Evolutionary conservation across 768 basidiomycete genomes (phyloP).

Genomic region (Porphyrellus cyaneotinctus): DNA sequence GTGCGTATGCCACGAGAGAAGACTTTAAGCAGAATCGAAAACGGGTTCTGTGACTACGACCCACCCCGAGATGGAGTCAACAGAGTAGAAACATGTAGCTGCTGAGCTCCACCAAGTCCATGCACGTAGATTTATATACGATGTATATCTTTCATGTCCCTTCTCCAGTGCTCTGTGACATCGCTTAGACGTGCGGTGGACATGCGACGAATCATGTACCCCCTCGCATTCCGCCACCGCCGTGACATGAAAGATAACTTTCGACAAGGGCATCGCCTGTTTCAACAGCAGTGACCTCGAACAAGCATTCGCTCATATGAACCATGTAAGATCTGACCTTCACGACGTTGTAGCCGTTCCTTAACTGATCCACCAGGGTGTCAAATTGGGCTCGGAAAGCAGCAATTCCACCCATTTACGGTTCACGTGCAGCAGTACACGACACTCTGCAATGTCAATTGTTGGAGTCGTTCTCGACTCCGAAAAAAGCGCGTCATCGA

Average conservation of each 20-base stretch:
- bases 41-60: not conserved
- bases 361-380: constrained; percentile 39
- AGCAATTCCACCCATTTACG: constrained; percentile 52
- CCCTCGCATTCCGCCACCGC: no score
- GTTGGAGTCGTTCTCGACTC: constrained; percentile 72
- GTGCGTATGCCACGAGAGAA: constrained; percentile 36
- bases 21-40: constrained; percentile 29
- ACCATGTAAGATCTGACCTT: no score
- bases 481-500: constrained; percentile 62
- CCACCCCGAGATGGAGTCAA: not conserved
- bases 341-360: not conserved
- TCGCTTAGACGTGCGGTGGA: no score
- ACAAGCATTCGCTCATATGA: no score
- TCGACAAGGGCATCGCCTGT: no score
- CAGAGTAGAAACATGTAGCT: not conserved
- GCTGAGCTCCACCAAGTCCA: not conserved
- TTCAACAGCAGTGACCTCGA: constrained; percentile 20
- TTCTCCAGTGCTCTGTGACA: not conserved
- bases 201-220: no score
- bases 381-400: constrained; percentile 40
- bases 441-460: constrained; percentile 53
- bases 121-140: no score
- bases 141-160: not conserved
- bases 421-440: constrained; percentile 73
- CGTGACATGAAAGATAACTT: no score